Evolutionary conservation across 257 asterid species (phyloP).

Genomic region (Galeopsis tetrahit): DNA sequence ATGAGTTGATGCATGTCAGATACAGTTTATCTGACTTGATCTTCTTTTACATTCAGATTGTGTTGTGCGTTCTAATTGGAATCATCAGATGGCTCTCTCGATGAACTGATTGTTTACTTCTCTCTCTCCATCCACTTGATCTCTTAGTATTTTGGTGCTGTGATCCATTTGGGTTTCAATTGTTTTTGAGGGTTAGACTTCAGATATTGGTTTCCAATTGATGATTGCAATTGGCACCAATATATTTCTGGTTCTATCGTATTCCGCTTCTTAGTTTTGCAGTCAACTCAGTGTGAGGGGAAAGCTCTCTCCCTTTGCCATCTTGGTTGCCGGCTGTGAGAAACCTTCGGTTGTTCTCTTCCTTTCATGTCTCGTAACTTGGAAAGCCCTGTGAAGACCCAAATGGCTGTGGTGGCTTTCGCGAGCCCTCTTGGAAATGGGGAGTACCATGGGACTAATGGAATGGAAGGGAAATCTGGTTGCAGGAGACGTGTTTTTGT

Average conservation of each 20-base stretch:
- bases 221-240: constrained; percentile 47
- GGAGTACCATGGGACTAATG: constrained; percentile 66
- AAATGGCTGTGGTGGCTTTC: constrained; percentile 93
- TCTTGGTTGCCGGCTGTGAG: constrained; percentile 66
- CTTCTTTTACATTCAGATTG: constrained; percentile 42
- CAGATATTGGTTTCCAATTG: constrained; percentile 45
- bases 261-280: constrained; percentile 64
- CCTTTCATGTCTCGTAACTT: constrained; percentile 78
- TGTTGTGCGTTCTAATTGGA: constrained; percentile 30
- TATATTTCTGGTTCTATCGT: constrained; percentile 37
- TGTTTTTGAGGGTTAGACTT: constrained; percentile 12
- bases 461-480: constrained; percentile 66
- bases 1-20: constrained; percentile 10
- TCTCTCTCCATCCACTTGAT: constrained; percentile 38
- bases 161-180: constrained; percentile 23
- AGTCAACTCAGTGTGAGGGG: constrained; percentile 50
- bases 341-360: constrained; percentile 32
- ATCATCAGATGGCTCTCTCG: constrained; percentile 57
- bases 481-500: constrained; percentile 89
- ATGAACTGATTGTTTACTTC: constrained; percentile 42
- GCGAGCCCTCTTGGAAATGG: constrained; percentile 66
- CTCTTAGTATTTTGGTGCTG: constrained; percentile 24
- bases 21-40: constrained; percentile 20
- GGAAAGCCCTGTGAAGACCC: constrained; percentile 92
- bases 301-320: constrained; percentile 57